Evolutionary conservation across 371 early-diverging fungal species (phyloP).

Genomic region (Rhizopus delemar): DNA sequence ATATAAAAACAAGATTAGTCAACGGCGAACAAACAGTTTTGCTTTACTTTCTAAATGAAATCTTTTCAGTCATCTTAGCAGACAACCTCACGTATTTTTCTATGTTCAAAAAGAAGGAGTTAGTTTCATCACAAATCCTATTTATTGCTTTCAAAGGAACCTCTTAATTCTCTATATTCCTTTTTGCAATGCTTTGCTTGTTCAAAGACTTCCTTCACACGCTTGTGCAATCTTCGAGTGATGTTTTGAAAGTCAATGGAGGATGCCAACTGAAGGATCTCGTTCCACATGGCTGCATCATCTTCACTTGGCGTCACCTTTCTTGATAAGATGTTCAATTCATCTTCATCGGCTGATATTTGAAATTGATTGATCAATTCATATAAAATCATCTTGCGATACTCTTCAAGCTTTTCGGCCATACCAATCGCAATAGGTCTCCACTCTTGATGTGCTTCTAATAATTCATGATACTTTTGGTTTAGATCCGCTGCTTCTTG

Average conservation of each 20-base stretch:
- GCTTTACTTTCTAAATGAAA: conserved; percentile 63
- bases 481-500: conserved; percentile 23
- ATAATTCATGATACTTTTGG: conserved; percentile 21
- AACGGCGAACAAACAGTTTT: background rate
- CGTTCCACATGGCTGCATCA: conserved; percentile 38
- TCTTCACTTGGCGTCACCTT: conserved; percentile 32
- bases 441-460: conserved; percentile 36
- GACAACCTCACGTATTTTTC: conserved; percentile 55
- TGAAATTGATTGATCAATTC: conserved; percentile 47
- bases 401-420: conserved; percentile 45
- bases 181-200: conserved; percentile 39
- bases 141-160: conserved; percentile 13
- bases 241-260: conserved; percentile 35
- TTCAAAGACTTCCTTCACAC: conserved; percentile 51
- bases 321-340: conserved; percentile 32
- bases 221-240: conserved; percentile 41
- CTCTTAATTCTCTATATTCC: conserved; percentile 43
- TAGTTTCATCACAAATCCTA: background rate
- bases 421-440: conserved; percentile 31
- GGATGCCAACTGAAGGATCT: conserved; percentile 34
- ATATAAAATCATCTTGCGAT: conserved; percentile 35
- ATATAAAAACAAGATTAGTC: background rate
- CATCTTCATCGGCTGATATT: conserved; percentile 43
- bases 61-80: conserved; percentile 52
- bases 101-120: conserved; percentile 10